These are phyloP conservation scores for Peltaster fructicola DNA, from an alignment of 2,329 filamentous ascomycete genomes.

Conservation along the genomic window DNA sequence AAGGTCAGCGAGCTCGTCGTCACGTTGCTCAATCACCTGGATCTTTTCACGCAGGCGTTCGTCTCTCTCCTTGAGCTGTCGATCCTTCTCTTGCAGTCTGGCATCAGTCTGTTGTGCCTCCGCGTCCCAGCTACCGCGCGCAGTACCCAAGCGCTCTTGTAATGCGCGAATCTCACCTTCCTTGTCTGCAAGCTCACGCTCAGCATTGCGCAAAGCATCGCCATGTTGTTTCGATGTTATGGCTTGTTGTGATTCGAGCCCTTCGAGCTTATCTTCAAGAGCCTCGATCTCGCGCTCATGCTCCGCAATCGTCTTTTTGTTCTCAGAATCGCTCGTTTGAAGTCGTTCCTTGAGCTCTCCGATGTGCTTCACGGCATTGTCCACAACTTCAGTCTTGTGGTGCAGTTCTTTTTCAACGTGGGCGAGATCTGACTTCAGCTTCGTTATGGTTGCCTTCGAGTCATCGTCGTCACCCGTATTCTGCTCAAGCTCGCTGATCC, in stretches of 20 bases:
- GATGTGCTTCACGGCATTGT: constrained; percentile 17
- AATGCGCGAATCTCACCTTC: constrained; percentile 20
- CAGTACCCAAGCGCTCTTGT: constrained; percentile 20
- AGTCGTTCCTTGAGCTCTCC: constrained; percentile 17
- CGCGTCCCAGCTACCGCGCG: constrained; percentile 21
- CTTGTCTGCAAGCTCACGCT: constrained; percentile 20
- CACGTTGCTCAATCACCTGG: constrained; percentile 50
- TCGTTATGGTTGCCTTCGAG: constrained; percentile 20
- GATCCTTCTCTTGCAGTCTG: constrained; percentile 20
- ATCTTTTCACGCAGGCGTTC: constrained; percentile 61
- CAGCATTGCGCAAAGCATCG: constrained; percentile 45
- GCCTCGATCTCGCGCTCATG: constrained; percentile 6
- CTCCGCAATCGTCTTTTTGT: constrained; percentile 6
- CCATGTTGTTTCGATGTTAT: constrained; percentile 15
- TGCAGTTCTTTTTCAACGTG: constrained; percentile 18
- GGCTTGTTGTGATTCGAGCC: constrained; percentile 9
- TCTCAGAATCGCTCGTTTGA: constrained; percentile 12
- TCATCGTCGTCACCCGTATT: constrained; percentile 15
- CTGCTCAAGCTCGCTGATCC: constrained; percentile 17
- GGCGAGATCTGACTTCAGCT: constrained; percentile 19
- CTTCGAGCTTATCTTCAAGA: constrained; percentile 15
- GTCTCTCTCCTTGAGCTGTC: constrained; percentile 52
- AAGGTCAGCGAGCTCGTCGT: constrained; percentile 44
- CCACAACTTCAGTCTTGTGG: constrained; percentile 18
- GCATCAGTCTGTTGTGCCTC: constrained; percentile 21